Evolutionary conservation across 1,139 yeast genomes (phyloP).

Genomic region (Eremothecium cymbalariae): DNA sequence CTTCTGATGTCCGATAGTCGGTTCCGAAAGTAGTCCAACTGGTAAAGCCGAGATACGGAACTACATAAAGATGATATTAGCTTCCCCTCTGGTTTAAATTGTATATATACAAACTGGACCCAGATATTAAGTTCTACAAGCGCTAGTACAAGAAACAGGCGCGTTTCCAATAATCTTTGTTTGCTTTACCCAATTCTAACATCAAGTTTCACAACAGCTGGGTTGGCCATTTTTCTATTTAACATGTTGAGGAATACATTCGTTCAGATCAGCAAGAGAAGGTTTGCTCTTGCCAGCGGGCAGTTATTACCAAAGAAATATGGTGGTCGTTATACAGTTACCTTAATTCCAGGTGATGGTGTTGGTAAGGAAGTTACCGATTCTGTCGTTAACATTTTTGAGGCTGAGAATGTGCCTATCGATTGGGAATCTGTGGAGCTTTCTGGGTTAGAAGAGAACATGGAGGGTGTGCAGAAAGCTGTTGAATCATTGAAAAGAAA

Average conservation of each 20-base stretch:
- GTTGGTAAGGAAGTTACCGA: conserved; percentile 94
- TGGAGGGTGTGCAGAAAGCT: conserved; percentile 73
- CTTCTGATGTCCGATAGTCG: conserved; percentile 1
- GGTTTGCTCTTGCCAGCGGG: conserved; percentile 39
- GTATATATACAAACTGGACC: too few relatives aligned
- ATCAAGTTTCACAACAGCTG: not conserved
- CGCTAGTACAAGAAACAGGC: too few relatives aligned
- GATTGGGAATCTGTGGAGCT: conserved; percentile 92
- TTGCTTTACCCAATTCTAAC: not conserved
- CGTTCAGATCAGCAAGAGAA: conserved; percentile 6
- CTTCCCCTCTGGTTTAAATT: too few relatives aligned
- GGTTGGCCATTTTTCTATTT: not conserved
- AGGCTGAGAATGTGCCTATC: conserved; percentile 73
- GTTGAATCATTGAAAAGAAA: conserved; percentile 89
- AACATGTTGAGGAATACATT: conserved; percentile 8
- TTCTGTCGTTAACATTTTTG: conserved; percentile 84
- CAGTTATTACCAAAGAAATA: conserved; percentile 77
- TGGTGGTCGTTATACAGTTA: conserved; percentile 89
- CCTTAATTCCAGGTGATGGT: conserved; percentile 93
- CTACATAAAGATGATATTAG: too few relatives aligned
- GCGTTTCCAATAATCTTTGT: too few relatives aligned
- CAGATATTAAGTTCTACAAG: too few relatives aligned
- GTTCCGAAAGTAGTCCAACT: conserved; percentile 1
- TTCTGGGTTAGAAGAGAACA: conserved; percentile 54
- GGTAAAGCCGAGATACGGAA: conserved; percentile 2